phyloP scores from a whole-genome alignment of 139 green algal genomes.

The Chara braunii region DNA sequence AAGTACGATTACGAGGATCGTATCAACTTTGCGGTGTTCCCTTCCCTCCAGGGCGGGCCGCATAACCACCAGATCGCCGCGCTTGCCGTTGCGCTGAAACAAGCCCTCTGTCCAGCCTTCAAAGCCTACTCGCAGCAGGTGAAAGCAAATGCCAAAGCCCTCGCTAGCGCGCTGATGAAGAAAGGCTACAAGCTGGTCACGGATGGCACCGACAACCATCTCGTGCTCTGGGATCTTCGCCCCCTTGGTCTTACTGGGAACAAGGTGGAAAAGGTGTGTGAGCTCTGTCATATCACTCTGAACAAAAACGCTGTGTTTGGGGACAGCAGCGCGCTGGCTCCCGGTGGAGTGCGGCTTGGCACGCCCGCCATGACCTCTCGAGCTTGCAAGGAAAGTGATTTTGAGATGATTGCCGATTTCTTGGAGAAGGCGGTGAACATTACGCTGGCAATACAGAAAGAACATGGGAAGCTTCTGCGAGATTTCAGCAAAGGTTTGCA shows the following conservation, averaged over 20 bases:
- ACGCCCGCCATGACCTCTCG: constrained; percentile 75
- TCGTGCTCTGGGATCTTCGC: constrained; percentile 80
- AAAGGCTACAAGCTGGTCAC: constrained; percentile 80
- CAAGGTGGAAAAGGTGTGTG: constrained; percentile 76
- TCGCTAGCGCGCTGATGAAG: constrained; percentile 53
- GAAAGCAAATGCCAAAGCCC: constrained; percentile 56
- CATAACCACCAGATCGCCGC: constrained; percentile 88
- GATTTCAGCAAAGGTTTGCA: constrained; percentile 66
- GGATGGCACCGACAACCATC: constrained; percentile 77
- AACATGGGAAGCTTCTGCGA: constrained; percentile 72
- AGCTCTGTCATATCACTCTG: constrained; percentile 78
- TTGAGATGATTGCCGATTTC: constrained; percentile 62
- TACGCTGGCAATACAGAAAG: constrained; percentile 60
- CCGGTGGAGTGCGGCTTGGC: constrained; percentile 73
- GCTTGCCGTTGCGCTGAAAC: constrained; percentile 71
- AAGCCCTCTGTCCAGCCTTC: constrained; percentile 29
- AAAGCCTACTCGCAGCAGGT: constrained; percentile 54
- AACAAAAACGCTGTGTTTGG: constrained; percentile 88
- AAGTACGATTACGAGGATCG: constrained; percentile 65
- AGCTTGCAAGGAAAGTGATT: constrained; percentile 60
- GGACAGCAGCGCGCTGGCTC: constrained; percentile 67
- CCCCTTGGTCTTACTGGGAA: constrained; percentile 61
- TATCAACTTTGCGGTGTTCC: constrained; percentile 86
- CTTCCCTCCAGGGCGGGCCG: constrained; percentile 71
- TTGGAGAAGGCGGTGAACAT: constrained; percentile 58